Evolutionary conservation across 164 flowering plant species (phyloP).

Genomic region (Sedum album): DNA sequence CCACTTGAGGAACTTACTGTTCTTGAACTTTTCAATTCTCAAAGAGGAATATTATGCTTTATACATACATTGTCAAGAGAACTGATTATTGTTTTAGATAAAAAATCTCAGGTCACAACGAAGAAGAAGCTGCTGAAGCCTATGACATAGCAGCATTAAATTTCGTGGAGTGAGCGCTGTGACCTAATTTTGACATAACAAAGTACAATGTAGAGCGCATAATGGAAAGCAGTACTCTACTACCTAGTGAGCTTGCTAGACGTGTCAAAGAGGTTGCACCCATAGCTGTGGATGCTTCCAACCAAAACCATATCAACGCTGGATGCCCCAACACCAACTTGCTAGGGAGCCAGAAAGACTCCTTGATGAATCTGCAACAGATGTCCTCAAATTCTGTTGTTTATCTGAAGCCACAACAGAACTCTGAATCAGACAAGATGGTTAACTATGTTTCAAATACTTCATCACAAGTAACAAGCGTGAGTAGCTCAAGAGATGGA

Average conservation of each 20-base stretch:
- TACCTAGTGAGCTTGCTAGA: slow-evolving; percentile 42
- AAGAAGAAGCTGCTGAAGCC: slow-evolving; percentile 71
- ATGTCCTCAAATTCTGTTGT: neutral
- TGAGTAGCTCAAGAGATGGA: slow-evolving; percentile 43
- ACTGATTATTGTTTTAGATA: neutral
- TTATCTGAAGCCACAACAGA: slow-evolving; percentile 10
- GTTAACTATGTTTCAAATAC: slow-evolving; percentile 28
- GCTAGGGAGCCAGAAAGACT: neutral
- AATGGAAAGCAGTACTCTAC: slow-evolving; percentile 53
- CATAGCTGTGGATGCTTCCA: slow-evolving; percentile 9
- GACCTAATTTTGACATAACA: slow-evolving; percentile 53
- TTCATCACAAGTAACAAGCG: slow-evolving; percentile 39
- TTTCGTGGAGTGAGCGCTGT: slow-evolving; percentile 54
- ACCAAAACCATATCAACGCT: slow-evolving; percentile 7
- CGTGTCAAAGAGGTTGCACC: slow-evolving; percentile 21
- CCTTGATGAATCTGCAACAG: neutral
- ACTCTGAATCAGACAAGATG: slow-evolving; percentile 12
- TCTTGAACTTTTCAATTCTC: neutral
- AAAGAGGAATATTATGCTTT: neutral
- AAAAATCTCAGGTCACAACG: slow-evolving; percentile 39
- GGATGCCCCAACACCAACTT: slow-evolving; percentile 4
- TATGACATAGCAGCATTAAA: slow-evolving; percentile 64
- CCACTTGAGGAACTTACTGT: neutral
- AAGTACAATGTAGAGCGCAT: slow-evolving; percentile 51
- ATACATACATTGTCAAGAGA: neutral